Conservation (phyloP, 805 yeast species). For the Wickerhamomyces silvicola region DNA sequence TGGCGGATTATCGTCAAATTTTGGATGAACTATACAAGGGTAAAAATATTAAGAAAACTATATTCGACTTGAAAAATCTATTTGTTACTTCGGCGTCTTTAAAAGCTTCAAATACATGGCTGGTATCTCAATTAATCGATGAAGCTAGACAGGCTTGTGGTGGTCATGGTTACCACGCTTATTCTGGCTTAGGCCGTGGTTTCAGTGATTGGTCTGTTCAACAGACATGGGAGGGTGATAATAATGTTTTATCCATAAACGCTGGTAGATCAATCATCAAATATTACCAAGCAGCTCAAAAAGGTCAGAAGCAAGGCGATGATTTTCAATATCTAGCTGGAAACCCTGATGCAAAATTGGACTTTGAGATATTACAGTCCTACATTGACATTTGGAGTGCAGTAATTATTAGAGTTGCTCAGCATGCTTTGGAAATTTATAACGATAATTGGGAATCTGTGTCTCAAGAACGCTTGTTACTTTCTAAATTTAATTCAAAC, state of each 20-base stretch:
- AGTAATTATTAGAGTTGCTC: constrained; percentile 26
- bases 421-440: constrained; percentile 25
- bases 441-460: constrained; percentile 29
- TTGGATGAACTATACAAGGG: constrained; percentile 46
- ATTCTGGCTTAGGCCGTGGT: constrained; percentile 84
- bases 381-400: constrained; percentile 27
- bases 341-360: constrained; percentile 22
- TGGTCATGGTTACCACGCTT: constrained; percentile 94
- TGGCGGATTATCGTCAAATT: constrained; percentile 42
- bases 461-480: constrained; percentile 30
- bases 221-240: constrained; percentile 98
- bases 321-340: constrained; percentile 26
- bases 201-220: constrained; percentile 95
- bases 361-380: constrained; percentile 13
- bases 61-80: constrained; percentile 63
- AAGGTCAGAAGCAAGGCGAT: constrained; percentile 26
- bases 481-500: constrained; percentile 36
- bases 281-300: constrained; percentile 32
- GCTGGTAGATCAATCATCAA: constrained; percentile 66
- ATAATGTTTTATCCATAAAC: constrained; percentile 76
- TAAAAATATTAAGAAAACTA: constrained; percentile 41
- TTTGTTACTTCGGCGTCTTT: constrained; percentile 83
- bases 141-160: constrained; percentile 93
- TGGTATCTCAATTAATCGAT: constrained; percentile 71
- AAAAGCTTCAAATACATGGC: constrained; percentile 89